Percentiles rank a stretch among this genome's conserved stretches.
phyloP scores from a whole-genome alignment of 306 rosid genomes.

The Cucurbita pepo region DNA sequence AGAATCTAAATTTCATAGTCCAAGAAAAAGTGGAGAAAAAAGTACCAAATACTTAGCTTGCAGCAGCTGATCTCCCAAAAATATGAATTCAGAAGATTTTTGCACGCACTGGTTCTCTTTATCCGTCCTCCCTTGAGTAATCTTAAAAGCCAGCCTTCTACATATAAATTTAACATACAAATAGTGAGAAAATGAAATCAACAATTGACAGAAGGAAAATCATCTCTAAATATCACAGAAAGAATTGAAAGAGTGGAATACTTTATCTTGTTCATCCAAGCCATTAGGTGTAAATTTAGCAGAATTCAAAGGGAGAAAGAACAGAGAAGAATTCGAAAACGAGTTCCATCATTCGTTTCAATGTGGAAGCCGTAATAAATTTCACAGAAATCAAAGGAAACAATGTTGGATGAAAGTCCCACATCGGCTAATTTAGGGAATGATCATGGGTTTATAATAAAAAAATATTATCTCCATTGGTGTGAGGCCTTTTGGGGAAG shows the following conservation, averaged over 20 bases:
- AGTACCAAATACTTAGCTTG: not conserved
- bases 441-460: too few relatives aligned
- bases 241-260: not conserved
- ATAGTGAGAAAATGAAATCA: not conserved
- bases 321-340: not conserved
- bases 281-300: not conserved
- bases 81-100: not conserved
- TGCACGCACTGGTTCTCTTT: not conserved
- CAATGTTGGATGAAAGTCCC: too few relatives aligned
- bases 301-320: not conserved
- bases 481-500: too few relatives aligned
- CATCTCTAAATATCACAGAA: not conserved
- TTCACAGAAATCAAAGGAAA: not conserved
- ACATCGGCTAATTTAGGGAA: too few relatives aligned
- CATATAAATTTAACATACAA: not conserved
- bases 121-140: not conserved
- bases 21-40: not conserved
- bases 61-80: not conserved
- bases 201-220: not conserved
- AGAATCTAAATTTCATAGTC: not conserved
- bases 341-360: not conserved
- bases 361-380: not conserved
- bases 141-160: not conserved
- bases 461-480: too few relatives aligned
- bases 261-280: not conserved